Conservation (phyloP, 1,284 basidiomycete species). For the Cryptococcus sp. region DNA sequence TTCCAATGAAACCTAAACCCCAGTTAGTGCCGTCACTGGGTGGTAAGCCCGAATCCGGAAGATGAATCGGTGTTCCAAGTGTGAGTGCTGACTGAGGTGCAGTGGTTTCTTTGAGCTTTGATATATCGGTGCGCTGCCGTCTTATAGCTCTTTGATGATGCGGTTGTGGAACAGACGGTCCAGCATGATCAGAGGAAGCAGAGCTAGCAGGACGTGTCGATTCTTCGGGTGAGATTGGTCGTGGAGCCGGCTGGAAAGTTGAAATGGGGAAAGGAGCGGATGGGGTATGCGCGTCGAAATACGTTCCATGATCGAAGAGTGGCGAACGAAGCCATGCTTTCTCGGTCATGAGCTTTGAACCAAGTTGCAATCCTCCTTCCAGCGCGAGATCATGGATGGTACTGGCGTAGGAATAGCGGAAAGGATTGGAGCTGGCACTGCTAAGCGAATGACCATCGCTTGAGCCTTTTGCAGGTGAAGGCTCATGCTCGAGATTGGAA, state of each 20-base stretch:
- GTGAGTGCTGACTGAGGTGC: neutral
- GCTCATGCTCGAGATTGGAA: constrained; percentile 6
- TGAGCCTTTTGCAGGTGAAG: neutral
- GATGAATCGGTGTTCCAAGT: neutral
- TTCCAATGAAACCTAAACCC: constrained; percentile 18
- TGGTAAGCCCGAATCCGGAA: neutral
- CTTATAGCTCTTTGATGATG: neutral
- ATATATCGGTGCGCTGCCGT: constrained; percentile 5
- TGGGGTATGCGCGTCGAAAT: constrained; percentile 12
- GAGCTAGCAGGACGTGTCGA: neutral
- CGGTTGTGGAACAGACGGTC: neutral
- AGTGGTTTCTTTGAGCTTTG: neutral
- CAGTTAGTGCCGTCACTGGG: constrained; percentile 6
- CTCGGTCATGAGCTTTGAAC: constrained; percentile 21
- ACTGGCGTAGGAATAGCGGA: constrained; percentile 32
- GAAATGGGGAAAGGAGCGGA: constrained; percentile 11
- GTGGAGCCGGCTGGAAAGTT: constrained; percentile 4
- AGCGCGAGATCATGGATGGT: constrained; percentile 31
- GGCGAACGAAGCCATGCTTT: constrained; percentile 31
- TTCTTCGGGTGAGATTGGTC: constrained; percentile 1
- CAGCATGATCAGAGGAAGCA: neutral
- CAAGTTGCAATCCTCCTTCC: constrained; percentile 21
- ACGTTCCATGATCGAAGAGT: constrained; percentile 14
- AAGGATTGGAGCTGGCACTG: constrained; percentile 12
- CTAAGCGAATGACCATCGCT: constrained; percentile 1